A percentile compares a stretch with the other conserved stretches of the same genome.
phyloP scores from a whole-genome alignment of 768 basidiomycete species.

The Hygrocybe punicea region DNA sequence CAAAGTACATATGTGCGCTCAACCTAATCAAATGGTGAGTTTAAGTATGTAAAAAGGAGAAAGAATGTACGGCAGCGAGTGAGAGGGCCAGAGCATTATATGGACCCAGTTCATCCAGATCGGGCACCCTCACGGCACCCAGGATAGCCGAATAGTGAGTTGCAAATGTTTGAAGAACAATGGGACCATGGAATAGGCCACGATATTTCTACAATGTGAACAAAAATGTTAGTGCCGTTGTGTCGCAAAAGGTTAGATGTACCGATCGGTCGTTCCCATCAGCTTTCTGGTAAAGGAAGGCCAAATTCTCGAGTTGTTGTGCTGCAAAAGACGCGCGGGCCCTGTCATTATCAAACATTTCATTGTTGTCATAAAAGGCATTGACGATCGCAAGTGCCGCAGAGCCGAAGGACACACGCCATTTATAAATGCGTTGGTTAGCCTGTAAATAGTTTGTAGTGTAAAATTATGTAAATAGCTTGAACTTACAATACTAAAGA shows the following conservation, averaged over 20 bases:
- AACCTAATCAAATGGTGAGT: not conserved
- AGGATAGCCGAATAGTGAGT: not conserved
- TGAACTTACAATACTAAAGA: slow-evolving; percentile 3
- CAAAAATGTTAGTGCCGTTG: too few species aligned
- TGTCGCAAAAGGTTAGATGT: not conserved
- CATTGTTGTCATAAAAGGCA: not conserved
- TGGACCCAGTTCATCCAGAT: not conserved
- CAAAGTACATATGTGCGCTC: slow-evolving; percentile 1
- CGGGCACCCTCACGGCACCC: not conserved
- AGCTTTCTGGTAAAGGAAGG: not conserved
- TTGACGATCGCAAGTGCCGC: slow-evolving; percentile 4
- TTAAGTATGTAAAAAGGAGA: not conserved
- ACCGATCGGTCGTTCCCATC: not conserved
- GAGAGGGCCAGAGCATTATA: not conserved
- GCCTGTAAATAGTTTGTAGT: not conserved
- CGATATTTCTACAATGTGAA: not conserved
- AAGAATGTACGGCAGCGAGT: not conserved
- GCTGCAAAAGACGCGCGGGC: not conserved
- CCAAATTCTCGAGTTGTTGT: not conserved
- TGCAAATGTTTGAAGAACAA: not conserved
- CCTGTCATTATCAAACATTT: not conserved
- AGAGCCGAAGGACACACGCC: slow-evolving; percentile 5
- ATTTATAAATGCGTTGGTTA: slow-evolving; percentile 7
- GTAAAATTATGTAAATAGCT: not conserved
- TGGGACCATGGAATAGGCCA: not conserved